Conservation (phyloP, 768 basidiomycete genomes). For the Trametes cinnabarina region DNA sequence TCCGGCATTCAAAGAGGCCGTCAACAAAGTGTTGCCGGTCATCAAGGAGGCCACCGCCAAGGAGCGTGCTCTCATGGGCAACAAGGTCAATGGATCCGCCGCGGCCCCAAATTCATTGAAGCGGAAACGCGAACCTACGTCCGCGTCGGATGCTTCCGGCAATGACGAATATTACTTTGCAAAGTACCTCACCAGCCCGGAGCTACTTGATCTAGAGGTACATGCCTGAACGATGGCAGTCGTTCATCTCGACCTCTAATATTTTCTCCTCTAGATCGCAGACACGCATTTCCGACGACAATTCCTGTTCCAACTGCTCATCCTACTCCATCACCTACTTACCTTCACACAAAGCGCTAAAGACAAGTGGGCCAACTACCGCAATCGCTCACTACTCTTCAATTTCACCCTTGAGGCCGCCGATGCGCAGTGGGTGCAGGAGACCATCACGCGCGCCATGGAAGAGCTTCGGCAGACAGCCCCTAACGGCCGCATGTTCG, state of each 20-base stretch:
- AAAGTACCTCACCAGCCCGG: conserved; percentile 87
- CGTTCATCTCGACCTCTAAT: background rate
- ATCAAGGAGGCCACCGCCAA: conserved; percentile 86
- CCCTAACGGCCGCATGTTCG: conserved; percentile 73
- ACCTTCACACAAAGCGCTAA: conserved; percentile 72
- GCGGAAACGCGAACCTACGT: conserved; percentile 43
- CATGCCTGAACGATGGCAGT: background rate
- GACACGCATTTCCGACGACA: conserved; percentile 93
- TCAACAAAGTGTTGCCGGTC: conserved; percentile 70
- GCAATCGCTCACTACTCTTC: conserved; percentile 80
- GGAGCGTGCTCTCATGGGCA: conserved; percentile 87
- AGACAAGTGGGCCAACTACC: conserved; percentile 52
- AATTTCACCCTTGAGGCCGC: conserved; percentile 70
- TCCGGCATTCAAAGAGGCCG: conserved; percentile 63
- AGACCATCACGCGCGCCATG: conserved; percentile 54
- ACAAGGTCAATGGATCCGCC: conserved; percentile 38
- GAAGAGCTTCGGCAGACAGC: conserved; percentile 68
- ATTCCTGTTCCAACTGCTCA: conserved; percentile 81
- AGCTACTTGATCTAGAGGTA: conserved; percentile 86
- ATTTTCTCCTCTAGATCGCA: conserved; percentile 55
- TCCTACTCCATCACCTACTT: conserved; percentile 72
- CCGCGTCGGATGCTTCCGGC: conserved; percentile 52
- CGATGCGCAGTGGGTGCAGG: conserved; percentile 76
- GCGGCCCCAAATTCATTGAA: conserved; percentile 32
- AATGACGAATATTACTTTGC: conserved; percentile 83